Base-by-base conservation (phyloP, 108 stramenopile genomes). In the Skeletonema potamos region DNA sequence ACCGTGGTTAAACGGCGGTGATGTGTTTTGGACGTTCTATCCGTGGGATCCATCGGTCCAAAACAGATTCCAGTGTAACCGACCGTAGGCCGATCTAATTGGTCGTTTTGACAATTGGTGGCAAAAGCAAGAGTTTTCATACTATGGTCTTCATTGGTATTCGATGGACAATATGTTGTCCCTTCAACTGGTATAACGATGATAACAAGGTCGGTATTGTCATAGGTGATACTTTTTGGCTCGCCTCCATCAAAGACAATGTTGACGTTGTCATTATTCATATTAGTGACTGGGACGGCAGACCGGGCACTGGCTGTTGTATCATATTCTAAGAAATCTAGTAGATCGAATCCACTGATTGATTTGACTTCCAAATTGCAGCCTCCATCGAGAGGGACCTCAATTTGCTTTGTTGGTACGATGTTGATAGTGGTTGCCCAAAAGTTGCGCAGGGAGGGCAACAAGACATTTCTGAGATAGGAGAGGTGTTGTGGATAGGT, bases 81-180 rank as follows among this genome's bases (percentile, higher is more conserved):
- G 8, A 73, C 78, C 2, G 67, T 68, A 2, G 78, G 78, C 13
- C 72, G 34, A 66, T 79, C 78, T 1, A 73, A 66, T 58, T 79
- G 78, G 58, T 79, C 78, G 48, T 73, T 39, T 36, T 79, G 71
- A 54, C 78, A 79, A 32, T 72, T 73, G 6, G 72, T 58, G 22
- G 78, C 72, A 57, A 79, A 72, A 3, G 78, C 78, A 29, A 79
- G 66, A 17, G 78, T 79, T 67, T 79, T 70, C 28, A 79, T 39
- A 46, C 43, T 54, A 39, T 62, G n/a, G 6, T 58, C 0, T 30
- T 17, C 48, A 20, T 71, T 51, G 12, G 56, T 17, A 20, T n/a
- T n/a, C n/a, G 44, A 28, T 3, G 66, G 66, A 30, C 78, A 79
- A 6, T 68, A 37, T 0, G 17, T 29, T 4, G 78, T 73, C 6